These are phyloP conservation scores for Hemileia vastatrix DNA, from an alignment of 1,284 basidiomycete genomes.

Conservation along the genomic window DNA sequence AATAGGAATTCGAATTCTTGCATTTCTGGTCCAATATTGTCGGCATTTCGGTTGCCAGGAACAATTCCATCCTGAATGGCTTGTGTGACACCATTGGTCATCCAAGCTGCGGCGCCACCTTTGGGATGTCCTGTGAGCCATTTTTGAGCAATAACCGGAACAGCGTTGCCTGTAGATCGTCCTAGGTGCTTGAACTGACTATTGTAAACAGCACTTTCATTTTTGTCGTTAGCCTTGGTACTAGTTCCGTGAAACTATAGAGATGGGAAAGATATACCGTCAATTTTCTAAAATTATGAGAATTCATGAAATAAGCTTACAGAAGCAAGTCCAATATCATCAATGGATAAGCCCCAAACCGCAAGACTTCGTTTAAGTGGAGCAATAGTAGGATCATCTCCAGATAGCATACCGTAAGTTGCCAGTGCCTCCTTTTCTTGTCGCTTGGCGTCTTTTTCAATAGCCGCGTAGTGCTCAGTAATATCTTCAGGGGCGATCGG, in stretches of 20 bases:
- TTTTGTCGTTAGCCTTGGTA: constrained; percentile 95
- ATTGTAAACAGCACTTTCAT: constrained; percentile 95
- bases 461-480: constrained; percentile 61
- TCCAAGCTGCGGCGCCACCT: constrained; percentile 96
- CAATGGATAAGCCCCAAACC: constrained; percentile 85
- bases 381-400: constrained; percentile 67
- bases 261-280: constrained; percentile 44
- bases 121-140: constrained; percentile 90
- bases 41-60: constrained; percentile 88
- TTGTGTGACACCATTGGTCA: constrained; percentile 85
- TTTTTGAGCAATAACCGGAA: constrained; percentile 95
- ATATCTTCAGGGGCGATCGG: constrained; percentile 60
- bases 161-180: constrained; percentile 82
- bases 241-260: constrained; percentile 86
- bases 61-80: constrained; percentile 74
- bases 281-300: neutral
- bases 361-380: constrained; percentile 89
- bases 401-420: constrained; percentile 90
- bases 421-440: constrained; percentile 83
- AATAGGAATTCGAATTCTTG: constrained; percentile 79
- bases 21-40: constrained; percentile 84
- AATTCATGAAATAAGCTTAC: constrained; percentile 50
- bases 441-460: constrained; percentile 74
- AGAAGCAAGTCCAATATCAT: constrained; percentile 61
- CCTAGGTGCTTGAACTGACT: constrained; percentile 77